Evolutionary conservation across 495 filamentous ascomycete genomes (phyloP), one percentile per base, ranked within the genome.

Genomic region (Aspergillus carlsbadensis): DNA sequence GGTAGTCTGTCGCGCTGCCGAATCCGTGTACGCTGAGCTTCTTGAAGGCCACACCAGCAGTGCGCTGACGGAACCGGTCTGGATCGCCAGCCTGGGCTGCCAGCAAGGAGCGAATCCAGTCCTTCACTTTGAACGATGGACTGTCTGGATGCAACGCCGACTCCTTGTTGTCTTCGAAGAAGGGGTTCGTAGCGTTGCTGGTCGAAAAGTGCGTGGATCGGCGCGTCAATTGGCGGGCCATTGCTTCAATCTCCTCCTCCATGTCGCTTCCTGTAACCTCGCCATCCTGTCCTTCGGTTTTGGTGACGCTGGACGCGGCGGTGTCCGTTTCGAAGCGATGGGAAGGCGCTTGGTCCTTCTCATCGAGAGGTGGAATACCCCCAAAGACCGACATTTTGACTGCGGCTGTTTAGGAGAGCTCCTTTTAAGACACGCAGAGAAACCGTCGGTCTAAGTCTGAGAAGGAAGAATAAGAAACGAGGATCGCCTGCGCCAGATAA

Each of bases 21-120:
- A 84, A 92, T 29, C 90, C 90, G 69, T 90, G 85, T 17, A 90
- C 86, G 54, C 81, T 88, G 53, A 93, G 72, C 60, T 89, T 82
- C 61, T 79, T 82, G 62, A 78, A 81, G 2, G 72, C 59, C 6
- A 81, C 60, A 31, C 79, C 79, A 5, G 78, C 77, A 29, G 71
- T 65, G 24, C 78, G 68, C 34, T 65, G 44, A 0, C 73, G 76
- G 54, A 75, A 80, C 18, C 68, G 65, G 59, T 77, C 78, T 5
- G 73, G 73, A 61, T 82, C 76, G 34, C 76, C 70, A 7, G 75
- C 71, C 13, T 69, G 69, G 11, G 81, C 56, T 2, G 76, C 73
- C 11, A 80, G 64, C 40, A 82, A 56, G 41, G 78, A 79, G 61
- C 78, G 75, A 59, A 79, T 76, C 77, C 78, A 82, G 54, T 70